Percentiles rank a stretch among this genome's conserved stretches.
These are phyloP conservation scores for Lactarius quietus DNA, from an alignment of 768 basidiomycete species.

Conservation along the genomic window DNA sequence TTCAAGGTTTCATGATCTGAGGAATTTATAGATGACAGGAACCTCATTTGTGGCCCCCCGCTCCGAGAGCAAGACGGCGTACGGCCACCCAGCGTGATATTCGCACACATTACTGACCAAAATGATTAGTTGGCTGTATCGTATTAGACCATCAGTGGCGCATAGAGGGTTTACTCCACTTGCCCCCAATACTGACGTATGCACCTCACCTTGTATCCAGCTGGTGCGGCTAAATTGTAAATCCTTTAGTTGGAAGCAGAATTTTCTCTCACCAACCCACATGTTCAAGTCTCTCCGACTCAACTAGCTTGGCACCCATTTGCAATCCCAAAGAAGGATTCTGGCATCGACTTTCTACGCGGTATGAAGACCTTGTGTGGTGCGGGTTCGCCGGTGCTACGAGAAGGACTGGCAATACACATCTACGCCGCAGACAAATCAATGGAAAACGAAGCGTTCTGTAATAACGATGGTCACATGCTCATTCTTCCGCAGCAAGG, in stretches of 20 bases:
- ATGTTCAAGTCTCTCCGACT: slow-evolving; percentile 57
- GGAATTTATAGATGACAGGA: slow-evolving; percentile 48
- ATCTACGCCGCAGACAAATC: slow-evolving; percentile 57
- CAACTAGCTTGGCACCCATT: slow-evolving; percentile 67
- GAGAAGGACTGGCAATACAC: slow-evolving; percentile 62
- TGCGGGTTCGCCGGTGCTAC: slow-evolving; percentile 58
- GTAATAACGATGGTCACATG: slow-evolving; percentile 63
- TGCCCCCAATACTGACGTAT: slow-evolving; percentile 55
- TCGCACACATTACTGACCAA: background rate
- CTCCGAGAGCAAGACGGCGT: slow-evolving; percentile 50
- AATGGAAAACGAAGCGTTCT: slow-evolving; percentile 59
- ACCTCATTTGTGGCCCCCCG: slow-evolving; percentile 58
- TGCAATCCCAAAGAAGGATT: slow-evolving; percentile 42
- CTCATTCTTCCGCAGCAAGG: slow-evolving; percentile 64
- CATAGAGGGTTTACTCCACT: slow-evolving; percentile 58
- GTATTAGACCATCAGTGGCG: slow-evolving; percentile 64
- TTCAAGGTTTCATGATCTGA: background rate
- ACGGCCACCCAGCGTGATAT: slow-evolving; percentile 26
- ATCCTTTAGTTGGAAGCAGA: slow-evolving; percentile 53
- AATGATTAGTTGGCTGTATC: slow-evolving; percentile 53
- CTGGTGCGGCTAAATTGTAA: background rate
- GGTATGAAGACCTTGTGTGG: slow-evolving; percentile 63
- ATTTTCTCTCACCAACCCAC: slow-evolving; percentile 57
- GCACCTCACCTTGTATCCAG: slow-evolving; percentile 25
- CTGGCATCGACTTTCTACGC: slow-evolving; percentile 51